Evolutionary conservation across 2,329 filamentous ascomycete species (phyloP).

Genomic region (Sarocladium kiliense): DNA sequence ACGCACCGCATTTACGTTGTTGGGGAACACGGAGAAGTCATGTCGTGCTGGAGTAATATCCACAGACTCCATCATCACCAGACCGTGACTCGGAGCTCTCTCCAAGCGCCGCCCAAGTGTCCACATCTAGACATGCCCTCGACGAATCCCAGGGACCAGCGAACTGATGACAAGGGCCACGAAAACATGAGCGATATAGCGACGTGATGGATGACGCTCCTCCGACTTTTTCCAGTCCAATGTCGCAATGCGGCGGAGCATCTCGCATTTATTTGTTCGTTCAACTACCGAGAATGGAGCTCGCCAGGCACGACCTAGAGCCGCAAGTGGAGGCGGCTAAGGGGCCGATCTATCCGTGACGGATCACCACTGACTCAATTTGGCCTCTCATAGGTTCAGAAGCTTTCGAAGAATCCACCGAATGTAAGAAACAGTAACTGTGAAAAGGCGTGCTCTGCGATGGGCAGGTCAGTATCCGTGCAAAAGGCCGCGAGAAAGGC

Average conservation of each 20-base stretch:
- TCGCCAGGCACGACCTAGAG: background rate
- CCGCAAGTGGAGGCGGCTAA: slow-evolving; percentile 6
- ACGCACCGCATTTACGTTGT: background rate
- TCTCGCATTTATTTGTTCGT: no score
- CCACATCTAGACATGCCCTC: no score
- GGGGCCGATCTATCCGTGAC: slow-evolving; percentile 5
- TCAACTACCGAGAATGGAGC: slow-evolving; percentile 1
- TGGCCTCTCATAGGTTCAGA: background rate
- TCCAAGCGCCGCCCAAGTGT: background rate
- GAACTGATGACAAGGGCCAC: background rate
- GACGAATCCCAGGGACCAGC: background rate
- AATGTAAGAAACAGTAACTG: background rate
- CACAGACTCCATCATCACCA: background rate
- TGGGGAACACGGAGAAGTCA: slow-evolving; percentile 8
- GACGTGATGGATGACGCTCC: background rate
- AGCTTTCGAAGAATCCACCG: background rate
- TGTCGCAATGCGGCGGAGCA: background rate
- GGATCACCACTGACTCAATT: background rate
- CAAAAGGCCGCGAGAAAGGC: background rate
- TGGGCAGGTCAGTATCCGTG: no score
- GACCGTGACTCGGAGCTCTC: background rate
- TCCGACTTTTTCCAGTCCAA: background rate
- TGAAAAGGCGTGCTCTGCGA: no score
- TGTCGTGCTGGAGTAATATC: background rate
- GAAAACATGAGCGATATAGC: background rate